Percentiles rank a stretch among this genome's conserved stretches.
phyloP scores from a whole-genome alignment of 164 flowering plant species.

The Litsea cubeba region DNA sequence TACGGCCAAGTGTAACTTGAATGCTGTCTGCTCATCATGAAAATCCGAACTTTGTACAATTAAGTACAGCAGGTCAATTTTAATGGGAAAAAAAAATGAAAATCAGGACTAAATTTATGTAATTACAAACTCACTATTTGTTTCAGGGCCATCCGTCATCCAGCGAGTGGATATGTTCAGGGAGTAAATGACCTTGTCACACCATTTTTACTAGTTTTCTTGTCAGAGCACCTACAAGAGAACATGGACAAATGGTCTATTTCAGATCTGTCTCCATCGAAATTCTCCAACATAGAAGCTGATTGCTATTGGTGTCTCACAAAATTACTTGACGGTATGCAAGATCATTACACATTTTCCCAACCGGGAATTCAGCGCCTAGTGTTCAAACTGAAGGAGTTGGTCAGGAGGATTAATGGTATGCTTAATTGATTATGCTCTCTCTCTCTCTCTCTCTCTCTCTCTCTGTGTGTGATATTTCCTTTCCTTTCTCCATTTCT shows the following conservation, averaged over 20 bases:
- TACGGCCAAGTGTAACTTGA: too few species aligned
- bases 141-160: slow-evolving; percentile 97
- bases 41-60: too few species aligned
- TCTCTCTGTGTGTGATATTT: too few species aligned
- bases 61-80: too few species aligned
- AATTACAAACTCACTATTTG: neutral
- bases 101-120: neutral
- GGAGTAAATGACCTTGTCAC: slow-evolving; percentile 98
- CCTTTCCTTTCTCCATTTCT: too few species aligned
- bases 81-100: too few species aligned
- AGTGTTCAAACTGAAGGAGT: slow-evolving; percentile 88
- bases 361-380: slow-evolving; percentile 98
- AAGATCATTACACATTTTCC: slow-evolving; percentile 98
- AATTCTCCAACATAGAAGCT: slow-evolving; percentile 76
- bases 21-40: too few species aligned
- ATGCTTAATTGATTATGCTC: slow-evolving; percentile 5
- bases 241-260: slow-evolving; percentile 71
- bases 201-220: slow-evolving; percentile 89
- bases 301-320: slow-evolving; percentile 98
- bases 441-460: neutral
- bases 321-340: slow-evolving; percentile 96
- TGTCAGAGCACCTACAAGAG: slow-evolving; percentile 84
- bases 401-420: slow-evolving; percentile 96
- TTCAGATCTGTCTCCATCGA: slow-evolving; percentile 49
- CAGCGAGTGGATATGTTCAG: slow-evolving; percentile 98